These are phyloP conservation scores for Extremus antarcticus DNA, from an alignment of 495 filamentous ascomycete species.

Conservation along the genomic window DNA sequence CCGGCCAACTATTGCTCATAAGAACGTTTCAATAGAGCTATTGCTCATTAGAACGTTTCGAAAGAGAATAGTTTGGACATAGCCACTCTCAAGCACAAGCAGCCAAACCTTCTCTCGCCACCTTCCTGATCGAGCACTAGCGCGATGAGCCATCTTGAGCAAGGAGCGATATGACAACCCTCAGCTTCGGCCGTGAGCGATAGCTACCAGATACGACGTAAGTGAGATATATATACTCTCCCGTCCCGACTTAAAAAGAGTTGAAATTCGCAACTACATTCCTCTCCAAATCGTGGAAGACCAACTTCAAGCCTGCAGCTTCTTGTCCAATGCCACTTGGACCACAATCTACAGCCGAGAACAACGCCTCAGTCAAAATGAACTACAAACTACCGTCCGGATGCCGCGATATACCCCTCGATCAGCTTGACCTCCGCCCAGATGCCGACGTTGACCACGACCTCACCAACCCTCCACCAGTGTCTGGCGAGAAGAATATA, in stretches of 20 bases:
- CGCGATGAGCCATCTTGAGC: background rate
- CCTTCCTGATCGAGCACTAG: background rate
- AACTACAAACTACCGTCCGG: background rate
- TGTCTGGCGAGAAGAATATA: slow-evolving; percentile 40
- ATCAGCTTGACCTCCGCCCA: slow-evolving; percentile 34
- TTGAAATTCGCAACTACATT: too few species aligned
- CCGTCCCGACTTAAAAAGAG: too few species aligned
- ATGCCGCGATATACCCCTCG: background rate
- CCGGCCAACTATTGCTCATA: slow-evolving; percentile 74
- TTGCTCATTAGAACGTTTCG: background rate
- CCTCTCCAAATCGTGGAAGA: too few species aligned
- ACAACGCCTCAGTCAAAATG: background rate
- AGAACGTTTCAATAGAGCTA: background rate
- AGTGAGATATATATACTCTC: too few species aligned
- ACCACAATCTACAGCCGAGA: background rate
- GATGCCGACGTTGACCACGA: slow-evolving; percentile 37
- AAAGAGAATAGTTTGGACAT: too few species aligned
- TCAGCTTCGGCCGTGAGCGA: too few species aligned
- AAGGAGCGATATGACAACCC: background rate
- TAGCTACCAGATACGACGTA: too few species aligned
- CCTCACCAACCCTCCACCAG: slow-evolving; percentile 33
- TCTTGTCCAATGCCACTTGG: background rate
- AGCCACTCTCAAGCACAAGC: too few species aligned
- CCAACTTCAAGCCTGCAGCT: too few species aligned
- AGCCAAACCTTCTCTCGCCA: too few species aligned